phyloP scores from a whole-genome alignment of 768 basidiomycete genomes.

The Artomyces pyxidatus region DNA sequence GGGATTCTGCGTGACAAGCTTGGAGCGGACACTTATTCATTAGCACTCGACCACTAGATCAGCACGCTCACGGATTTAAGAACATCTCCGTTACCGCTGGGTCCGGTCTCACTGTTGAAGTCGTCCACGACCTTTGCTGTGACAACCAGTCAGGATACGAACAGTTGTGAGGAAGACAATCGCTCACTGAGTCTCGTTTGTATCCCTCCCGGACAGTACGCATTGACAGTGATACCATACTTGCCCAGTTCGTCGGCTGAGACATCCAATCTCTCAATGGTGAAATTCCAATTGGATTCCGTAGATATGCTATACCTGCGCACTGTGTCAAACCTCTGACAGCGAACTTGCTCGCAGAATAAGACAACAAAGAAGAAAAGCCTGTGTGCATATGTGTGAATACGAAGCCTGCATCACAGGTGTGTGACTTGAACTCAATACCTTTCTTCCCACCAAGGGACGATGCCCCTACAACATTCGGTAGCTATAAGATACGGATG shows the following conservation, averaged over 20 bases:
- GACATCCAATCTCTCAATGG: too few relatives aligned
- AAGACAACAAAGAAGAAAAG: not conserved
- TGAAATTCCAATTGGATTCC: not conserved
- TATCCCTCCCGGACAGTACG: conserved; percentile 17
- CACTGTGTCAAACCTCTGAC: conserved; percentile 17
- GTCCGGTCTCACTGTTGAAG: too few relatives aligned
- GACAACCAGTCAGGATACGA: too few relatives aligned
- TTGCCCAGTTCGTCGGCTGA: not conserved
- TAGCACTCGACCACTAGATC: too few relatives aligned
- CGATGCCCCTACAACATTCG: conserved; percentile 1
- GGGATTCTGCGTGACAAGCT: too few relatives aligned
- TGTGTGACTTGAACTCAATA: not conserved
- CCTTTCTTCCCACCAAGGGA: conserved; percentile 10
- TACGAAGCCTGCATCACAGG: not conserved
- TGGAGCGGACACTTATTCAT: too few relatives aligned
- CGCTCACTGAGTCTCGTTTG: conserved; percentile 13
- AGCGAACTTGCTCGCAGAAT: conserved; percentile 18
- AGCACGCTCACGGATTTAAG: too few relatives aligned
- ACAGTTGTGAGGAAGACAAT: too few relatives aligned
- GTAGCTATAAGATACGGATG: not conserved
- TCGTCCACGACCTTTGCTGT: too few relatives aligned
- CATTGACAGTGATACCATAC: conserved; percentile 2
- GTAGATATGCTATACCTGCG: conserved; percentile 1
- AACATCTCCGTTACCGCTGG: too few relatives aligned
- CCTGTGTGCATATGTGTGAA: not conserved